Evolutionary conservation across 106 monocot genomes (phyloP).

Genomic region (Apostasia ramifera): DNA sequence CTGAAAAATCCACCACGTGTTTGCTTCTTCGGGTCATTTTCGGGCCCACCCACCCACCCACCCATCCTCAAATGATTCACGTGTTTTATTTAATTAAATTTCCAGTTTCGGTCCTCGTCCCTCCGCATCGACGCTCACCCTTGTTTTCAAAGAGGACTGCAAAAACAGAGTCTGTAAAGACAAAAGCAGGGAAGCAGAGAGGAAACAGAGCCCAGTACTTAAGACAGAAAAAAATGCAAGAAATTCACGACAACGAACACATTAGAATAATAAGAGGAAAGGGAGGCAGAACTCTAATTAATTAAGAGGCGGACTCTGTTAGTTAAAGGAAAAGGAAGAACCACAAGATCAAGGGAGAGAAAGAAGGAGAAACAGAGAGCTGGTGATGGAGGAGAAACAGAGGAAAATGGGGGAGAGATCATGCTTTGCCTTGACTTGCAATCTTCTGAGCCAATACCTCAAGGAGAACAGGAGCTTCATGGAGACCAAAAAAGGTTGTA

Average conservation of each 20-base stretch:
- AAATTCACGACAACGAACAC: no score
- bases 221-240: no score
- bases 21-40: not conserved
- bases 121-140: not conserved
- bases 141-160: not conserved
- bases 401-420: constrained; percentile 21
- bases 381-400: constrained; percentile 6
- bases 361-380: not conserved
- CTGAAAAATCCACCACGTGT: not conserved
- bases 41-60: not conserved
- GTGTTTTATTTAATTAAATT: not conserved
- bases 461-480: constrained; percentile 46
- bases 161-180: not conserved
- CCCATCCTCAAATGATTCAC: not conserved
- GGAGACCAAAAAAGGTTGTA: constrained; percentile 5
- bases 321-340: no score
- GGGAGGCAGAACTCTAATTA: no score
- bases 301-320: no score
- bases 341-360: not conserved
- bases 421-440: constrained; percentile 54
- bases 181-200: not conserved
- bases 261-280: no score
- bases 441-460: constrained; percentile 51
- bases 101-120: not conserved
- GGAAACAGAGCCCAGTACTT: not conserved